Conservation (phyloP, 441 rosid species). For the Capsella rubella region DNA sequence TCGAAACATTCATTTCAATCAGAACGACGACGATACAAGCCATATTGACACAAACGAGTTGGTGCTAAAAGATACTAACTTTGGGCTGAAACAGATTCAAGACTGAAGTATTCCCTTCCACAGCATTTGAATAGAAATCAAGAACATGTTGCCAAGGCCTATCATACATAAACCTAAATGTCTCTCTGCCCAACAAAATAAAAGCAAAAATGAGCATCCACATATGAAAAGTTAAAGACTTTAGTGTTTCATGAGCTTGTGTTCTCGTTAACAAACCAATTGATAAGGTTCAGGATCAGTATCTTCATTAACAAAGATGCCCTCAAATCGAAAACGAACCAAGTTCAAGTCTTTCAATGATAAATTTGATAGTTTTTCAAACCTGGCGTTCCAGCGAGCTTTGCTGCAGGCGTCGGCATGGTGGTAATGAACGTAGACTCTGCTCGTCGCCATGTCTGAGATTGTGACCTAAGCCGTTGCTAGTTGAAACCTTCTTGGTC, state of each 20-base stretch:
- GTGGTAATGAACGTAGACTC: conserved; percentile 63
- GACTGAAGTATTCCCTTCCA: conserved; percentile 55
- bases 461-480: conserved; percentile 15
- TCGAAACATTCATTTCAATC: neutral
- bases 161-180: conserved; percentile 69
- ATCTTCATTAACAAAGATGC: too few relatives aligned
- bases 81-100: conserved; percentile 55
- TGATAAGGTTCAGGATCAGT: too few relatives aligned
- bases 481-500: neutral
- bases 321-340: too few relatives aligned
- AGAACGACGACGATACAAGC: neutral
- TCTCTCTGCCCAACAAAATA: conserved; percentile 53
- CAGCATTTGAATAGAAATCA: conserved; percentile 69
- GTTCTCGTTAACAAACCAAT: too few relatives aligned
- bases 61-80: conserved; percentile 43
- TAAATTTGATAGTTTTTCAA: neutral
- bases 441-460: conserved; percentile 44
- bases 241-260: too few relatives aligned
- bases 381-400: conserved; percentile 82
- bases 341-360: too few relatives aligned
- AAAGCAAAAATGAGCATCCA: neutral
- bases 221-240: too few relatives aligned
- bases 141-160: conserved; percentile 82
- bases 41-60: conserved; percentile 27
- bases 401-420: conserved; percentile 74